Evolutionary conservation across 768 basidiomycete species (phyloP), one percentile per base, ranked within the genome.

Genomic region (Tylopilus cervinicoccineus): DNA sequence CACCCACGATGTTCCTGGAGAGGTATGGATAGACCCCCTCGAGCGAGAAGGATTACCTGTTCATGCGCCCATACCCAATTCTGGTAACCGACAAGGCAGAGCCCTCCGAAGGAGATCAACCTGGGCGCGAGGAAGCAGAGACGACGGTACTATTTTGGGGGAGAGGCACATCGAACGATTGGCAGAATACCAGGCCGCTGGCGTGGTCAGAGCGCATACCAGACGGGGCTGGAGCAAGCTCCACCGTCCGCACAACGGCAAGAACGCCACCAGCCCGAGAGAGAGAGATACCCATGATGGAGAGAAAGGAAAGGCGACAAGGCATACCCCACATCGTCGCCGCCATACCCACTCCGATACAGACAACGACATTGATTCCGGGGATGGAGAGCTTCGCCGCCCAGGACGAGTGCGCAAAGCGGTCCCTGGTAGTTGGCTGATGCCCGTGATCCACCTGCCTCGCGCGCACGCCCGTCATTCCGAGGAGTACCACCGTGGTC

Each of bases 31-130:
- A 55, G 79, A 79, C 45, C 76, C 78, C 0, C 63, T 75, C 40
- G 88, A 90, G 63, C 77, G 73, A 40, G 81, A 79, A 32, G 87
- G 87, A 0, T 63, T 90, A 23, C 81, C 81, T 0, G 72, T 32
- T 57, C 72, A 12, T 59, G 64, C 33, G 59, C 70, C 33, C 56
- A 71, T 51, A 40, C 59, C 53, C 24, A 36, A 22, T 13, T 2
- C 7, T 16, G 43, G 42, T 27, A 38, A 29, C 27, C 20, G 38
- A 32, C 39, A 47, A 11, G 41, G 42, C 1, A 48, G 20, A 8
- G 1, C 33, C 10, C 41, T 62, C n/a, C 49, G 60, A 43, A 51
- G 58, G 27, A 55, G 55, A 50, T 48, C 50, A 13, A 59, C 53
- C 1, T 49, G 56, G 57, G 52, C 45, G 17, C 48, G 45, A 48